These are phyloP conservation scores for Gossypium aridum DNA, from an alignment of 441 rosid species.

Conservation along the genomic window DNA sequence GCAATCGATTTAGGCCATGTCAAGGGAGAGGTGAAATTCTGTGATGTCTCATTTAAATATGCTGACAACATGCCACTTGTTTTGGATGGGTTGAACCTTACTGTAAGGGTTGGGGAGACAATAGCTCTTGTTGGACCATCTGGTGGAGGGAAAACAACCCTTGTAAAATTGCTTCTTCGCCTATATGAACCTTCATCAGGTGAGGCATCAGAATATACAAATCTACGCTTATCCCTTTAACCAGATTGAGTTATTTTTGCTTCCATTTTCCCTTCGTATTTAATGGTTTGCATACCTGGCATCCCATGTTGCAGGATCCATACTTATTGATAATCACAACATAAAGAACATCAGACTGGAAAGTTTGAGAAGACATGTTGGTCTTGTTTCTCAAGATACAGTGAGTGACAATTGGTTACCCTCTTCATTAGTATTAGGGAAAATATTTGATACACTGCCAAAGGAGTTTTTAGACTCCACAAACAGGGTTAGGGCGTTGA, in stretches of 20 bases:
- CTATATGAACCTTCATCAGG: constrained; percentile 80
- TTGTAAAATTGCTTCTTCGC: constrained; percentile 83
- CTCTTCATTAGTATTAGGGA: background rate
- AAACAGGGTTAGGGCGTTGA: too few relatives aligned
- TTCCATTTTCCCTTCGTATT: background rate
- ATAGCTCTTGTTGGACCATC: constrained; percentile 88
- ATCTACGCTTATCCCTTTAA: constrained; percentile 2
- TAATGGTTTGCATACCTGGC: constrained; percentile 3
- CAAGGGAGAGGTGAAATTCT: constrained; percentile 66
- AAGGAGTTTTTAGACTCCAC: too few relatives aligned
- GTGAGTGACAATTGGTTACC: constrained; percentile 34
- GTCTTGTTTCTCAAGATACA: constrained; percentile 89
- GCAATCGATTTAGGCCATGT: constrained; percentile 49
- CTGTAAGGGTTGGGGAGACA: constrained; percentile 85
- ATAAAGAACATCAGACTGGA: constrained; percentile 49
- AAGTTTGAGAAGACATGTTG: constrained; percentile 75
- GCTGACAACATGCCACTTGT: constrained; percentile 45
- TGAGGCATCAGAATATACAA: constrained; percentile 21
- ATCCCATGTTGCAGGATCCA: constrained; percentile 43
- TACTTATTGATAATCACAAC: constrained; percentile 57
- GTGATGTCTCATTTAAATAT: constrained; percentile 60
- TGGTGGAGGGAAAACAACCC: constrained; percentile 96
- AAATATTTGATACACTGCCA: too few relatives aligned
- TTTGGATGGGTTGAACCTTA: constrained; percentile 65
- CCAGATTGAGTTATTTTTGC: background rate